A percentile compares a stretch with the other conserved stretches of the same genome.
Evolutionary conservation across 2,329 filamentous ascomycete genomes (phyloP).

Genomic region (Clonostachys chloroleuca): DNA sequence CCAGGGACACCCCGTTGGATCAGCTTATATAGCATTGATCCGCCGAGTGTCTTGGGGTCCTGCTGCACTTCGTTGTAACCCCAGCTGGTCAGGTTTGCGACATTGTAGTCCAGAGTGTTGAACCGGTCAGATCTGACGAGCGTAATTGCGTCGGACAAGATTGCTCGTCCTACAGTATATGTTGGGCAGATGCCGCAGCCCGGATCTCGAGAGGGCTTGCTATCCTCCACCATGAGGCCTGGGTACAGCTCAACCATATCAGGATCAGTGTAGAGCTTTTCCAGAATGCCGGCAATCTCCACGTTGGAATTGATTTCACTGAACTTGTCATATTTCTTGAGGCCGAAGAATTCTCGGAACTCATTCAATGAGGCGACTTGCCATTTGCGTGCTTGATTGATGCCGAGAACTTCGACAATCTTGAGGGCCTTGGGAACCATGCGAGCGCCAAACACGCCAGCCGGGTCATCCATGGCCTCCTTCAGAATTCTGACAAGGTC

Average conservation of each 20-base stretch:
- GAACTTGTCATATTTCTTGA: slow-evolving; percentile 52
- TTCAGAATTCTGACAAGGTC: slow-evolving; percentile 53
- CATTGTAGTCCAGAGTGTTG: slow-evolving; percentile 45
- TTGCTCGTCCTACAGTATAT: slow-evolving; percentile 49
- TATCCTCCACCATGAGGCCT: slow-evolving; percentile 58
- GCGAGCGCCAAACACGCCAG: slow-evolving; percentile 53
- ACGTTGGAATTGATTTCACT: slow-evolving; percentile 53
- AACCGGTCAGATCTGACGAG: slow-evolving; percentile 57
- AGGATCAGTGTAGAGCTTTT: slow-evolving; percentile 56
- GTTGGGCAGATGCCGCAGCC: slow-evolving; percentile 48
- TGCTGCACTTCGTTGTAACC: slow-evolving; percentile 29
- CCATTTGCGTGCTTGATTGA: slow-evolving; percentile 58
- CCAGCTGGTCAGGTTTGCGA: slow-evolving; percentile 34
- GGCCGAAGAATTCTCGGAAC: slow-evolving; percentile 58
- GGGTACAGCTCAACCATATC: slow-evolving; percentile 69
- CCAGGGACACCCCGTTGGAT: slow-evolving; percentile 38
- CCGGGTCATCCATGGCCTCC: slow-evolving; percentile 55
- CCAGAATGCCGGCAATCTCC: slow-evolving; percentile 49
- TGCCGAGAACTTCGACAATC: slow-evolving; percentile 58
- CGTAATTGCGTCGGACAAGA: slow-evolving; percentile 55
- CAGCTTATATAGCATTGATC: slow-evolving; percentile 39
- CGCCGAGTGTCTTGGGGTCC: slow-evolving; percentile 29
- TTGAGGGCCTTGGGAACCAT: slow-evolving; percentile 55
- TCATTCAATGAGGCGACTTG: slow-evolving; percentile 59
- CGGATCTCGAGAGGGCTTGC: slow-evolving; percentile 43